Evolutionary conservation across 768 basidiomycete genomes (phyloP).

Genomic region (Tricholoma sp.): DNA sequence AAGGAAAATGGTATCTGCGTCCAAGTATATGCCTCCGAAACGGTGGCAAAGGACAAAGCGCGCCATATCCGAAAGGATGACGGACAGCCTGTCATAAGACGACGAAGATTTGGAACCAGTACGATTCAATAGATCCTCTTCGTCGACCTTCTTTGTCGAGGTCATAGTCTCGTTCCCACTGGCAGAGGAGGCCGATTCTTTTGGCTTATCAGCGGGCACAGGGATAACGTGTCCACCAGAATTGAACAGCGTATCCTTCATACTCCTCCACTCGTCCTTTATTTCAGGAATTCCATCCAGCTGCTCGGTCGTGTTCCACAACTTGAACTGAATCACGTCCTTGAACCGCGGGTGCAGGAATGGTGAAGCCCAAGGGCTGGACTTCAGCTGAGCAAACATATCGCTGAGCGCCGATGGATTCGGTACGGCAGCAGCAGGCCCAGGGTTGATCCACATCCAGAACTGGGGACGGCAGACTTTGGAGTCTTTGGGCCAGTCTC

Average conservation of each 20-base stretch:
- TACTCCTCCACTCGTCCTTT: conserved; percentile 78
- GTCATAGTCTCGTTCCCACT: conserved; percentile 52
- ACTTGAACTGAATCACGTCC: conserved; percentile 84
- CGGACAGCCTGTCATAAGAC: conserved; percentile 86
- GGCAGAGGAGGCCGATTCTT: conserved; percentile 20
- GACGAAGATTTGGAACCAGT: conserved; percentile 84
- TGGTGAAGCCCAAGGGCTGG: conserved; percentile 87
- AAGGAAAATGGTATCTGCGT: conserved; percentile 88
- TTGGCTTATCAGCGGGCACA: conserved; percentile 36
- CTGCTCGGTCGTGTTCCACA: conserved; percentile 98
- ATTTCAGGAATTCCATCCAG: conserved; percentile 84
- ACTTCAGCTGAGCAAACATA: conserved; percentile 76
- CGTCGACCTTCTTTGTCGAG: conserved; percentile 37
- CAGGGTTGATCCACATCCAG: conserved; percentile 96
- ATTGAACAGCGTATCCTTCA: conserved; percentile 78
- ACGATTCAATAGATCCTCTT: conserved; percentile 61
- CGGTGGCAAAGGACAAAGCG: conserved; percentile 94
- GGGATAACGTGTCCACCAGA: conserved; percentile 76
- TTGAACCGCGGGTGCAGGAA: conserved; percentile 88
- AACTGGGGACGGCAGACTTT: conserved; percentile 80
- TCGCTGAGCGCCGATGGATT: conserved; percentile 73
- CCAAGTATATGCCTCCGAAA: conserved; percentile 91
- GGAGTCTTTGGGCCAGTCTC: conserved; percentile 33
- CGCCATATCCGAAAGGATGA: conserved; percentile 93
- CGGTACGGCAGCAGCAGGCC: conserved; percentile 79